These are phyloP conservation scores for Salvia sclarea DNA, from an alignment of 305 asterid species.

Conservation along the genomic window DNA sequence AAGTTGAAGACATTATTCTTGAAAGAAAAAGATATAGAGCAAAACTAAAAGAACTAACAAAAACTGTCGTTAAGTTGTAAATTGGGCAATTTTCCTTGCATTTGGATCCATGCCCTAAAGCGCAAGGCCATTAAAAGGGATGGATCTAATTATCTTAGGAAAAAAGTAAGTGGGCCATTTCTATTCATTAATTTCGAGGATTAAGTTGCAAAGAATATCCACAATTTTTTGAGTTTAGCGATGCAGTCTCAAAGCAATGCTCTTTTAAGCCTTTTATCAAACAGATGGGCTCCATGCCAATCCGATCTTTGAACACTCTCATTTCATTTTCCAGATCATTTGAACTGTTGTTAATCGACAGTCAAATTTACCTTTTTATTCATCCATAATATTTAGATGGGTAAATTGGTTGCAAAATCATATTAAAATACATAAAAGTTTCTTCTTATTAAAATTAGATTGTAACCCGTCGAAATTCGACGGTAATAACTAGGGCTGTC, in stretches of 20 bases:
- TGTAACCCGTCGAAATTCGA: too few species aligned
- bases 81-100: slow-evolving; percentile 24
- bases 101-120: slow-evolving; percentile 36
- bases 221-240: slow-evolving; percentile 26
- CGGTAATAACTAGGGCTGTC: too few species aligned
- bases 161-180: slow-evolving; percentile 12
- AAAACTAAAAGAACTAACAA: neutral
- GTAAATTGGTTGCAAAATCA: too few species aligned
- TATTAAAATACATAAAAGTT: too few species aligned
- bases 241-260: slow-evolving; percentile 36
- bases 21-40: neutral
- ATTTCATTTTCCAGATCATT: neutral
- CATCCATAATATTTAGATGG: too few species aligned
- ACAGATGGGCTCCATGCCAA: slow-evolving; percentile 35
- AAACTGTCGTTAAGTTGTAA: neutral
- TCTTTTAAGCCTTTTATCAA: slow-evolving; percentile 33
- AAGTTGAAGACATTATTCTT: neutral
- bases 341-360: slow-evolving; percentile 5
- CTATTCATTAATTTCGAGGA: neutral
- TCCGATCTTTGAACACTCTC: slow-evolving; percentile 4
- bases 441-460: too few species aligned
- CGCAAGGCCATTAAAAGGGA: slow-evolving; percentile 22
- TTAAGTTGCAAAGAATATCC: slow-evolving; percentile 27
- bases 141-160: slow-evolving; percentile 26
- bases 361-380: too few species aligned